Conservation (phyloP, 306 rosid species). For the Carpinus fangiana region DNA sequence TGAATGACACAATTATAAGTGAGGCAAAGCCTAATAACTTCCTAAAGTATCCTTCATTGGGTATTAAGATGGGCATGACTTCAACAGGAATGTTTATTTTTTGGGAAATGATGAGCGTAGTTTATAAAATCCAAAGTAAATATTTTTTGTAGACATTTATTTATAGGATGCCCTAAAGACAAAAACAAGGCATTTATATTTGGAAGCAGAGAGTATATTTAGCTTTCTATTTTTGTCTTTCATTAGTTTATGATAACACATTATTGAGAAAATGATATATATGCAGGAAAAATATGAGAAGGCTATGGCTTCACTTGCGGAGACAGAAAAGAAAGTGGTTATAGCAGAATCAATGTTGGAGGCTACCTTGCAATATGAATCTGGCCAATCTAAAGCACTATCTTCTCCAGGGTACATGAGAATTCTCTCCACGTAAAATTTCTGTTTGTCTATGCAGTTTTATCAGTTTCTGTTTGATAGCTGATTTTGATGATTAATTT, state of each 20-base stretch:
- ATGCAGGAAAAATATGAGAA: slow-evolving; percentile 92
- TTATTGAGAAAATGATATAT: slow-evolving; percentile 31
- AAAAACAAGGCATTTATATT: not conserved
- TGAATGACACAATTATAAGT: not conserved
- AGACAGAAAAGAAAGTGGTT: slow-evolving; percentile 77
- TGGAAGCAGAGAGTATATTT: not conserved
- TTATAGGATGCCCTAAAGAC: not conserved
- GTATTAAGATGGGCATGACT: not conserved
- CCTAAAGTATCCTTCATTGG: not conserved
- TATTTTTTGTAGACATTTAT: not conserved
- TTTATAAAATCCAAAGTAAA: not conserved
- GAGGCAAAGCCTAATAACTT: not conserved
- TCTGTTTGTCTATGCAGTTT: slow-evolving; percentile 23
- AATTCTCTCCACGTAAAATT: slow-evolving; percentile 14
- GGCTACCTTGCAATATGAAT: slow-evolving; percentile 93
- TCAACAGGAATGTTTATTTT: not conserved
- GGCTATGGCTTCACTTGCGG: slow-evolving; percentile 62
- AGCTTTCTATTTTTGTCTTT: not conserved
- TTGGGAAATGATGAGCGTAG: not conserved
- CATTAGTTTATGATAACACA: slow-evolving; percentile 36
- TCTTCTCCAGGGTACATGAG: slow-evolving; percentile 71
- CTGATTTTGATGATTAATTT: not conserved
- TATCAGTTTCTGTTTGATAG: slow-evolving; percentile 18
- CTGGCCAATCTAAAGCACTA: slow-evolving; percentile 83
- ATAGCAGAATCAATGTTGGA: slow-evolving; percentile 92